Conservation (phyloP, 2,329 filamentous ascomycete species). For the Aureobasidium sp. region DNA sequence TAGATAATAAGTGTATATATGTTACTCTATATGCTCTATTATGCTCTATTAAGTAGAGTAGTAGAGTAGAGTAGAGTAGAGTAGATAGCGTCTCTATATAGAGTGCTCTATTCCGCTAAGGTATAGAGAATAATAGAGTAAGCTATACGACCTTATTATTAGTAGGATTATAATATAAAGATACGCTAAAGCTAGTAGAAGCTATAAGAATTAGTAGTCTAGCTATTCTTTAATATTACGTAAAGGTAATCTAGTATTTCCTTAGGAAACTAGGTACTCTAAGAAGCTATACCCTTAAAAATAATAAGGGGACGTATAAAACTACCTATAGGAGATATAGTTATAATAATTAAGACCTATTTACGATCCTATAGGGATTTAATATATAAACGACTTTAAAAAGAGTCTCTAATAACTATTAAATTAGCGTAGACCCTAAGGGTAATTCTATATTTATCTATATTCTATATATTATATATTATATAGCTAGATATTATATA, state of each 20-base stretch:
- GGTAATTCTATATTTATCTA: not conserved
- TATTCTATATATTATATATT: slow-evolving; percentile 2
- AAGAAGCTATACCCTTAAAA: not conserved
- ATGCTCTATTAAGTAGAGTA: no score
- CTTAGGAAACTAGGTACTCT: not conserved
- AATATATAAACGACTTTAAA: not conserved
- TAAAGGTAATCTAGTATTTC: not conserved
- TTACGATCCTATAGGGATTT: not conserved
- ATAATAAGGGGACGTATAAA: not conserved
- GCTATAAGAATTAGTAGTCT: not conserved
- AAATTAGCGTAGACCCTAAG: not conserved
- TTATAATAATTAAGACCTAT: not conserved
- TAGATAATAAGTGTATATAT: no score
- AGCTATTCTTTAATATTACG: not conserved
- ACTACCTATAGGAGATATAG: not conserved
- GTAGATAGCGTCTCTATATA: no score
- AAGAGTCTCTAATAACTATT: not conserved
- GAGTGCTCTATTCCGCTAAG: no score
- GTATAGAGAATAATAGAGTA: no score
- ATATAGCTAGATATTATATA: not conserved
- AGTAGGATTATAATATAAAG: not conserved
- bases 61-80: no score
- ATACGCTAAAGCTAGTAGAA: not conserved
- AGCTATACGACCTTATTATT: no score
- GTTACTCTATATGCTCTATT: no score